These are phyloP conservation scores for Pestalotiopsis sp. DNA, from an alignment of 2,329 filamentous ascomycete species.

Conservation along the genomic window DNA sequence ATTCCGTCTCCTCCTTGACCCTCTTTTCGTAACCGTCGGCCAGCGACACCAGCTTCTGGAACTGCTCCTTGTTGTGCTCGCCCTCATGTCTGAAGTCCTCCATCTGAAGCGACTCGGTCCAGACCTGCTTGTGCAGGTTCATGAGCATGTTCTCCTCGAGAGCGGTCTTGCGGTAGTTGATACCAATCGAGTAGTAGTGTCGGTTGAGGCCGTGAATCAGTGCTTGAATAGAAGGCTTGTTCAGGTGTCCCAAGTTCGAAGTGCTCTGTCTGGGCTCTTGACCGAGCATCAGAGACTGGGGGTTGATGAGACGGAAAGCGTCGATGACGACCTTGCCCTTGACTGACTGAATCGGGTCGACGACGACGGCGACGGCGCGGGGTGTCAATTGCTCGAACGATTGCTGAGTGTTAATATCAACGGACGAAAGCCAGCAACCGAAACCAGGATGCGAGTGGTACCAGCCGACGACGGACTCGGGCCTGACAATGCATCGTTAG, in stretches of 20 bases:
- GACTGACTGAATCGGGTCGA: slow-evolving; percentile 98
- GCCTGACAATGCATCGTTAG: slow-evolving; percentile 53
- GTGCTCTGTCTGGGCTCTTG: slow-evolving; percentile 98
- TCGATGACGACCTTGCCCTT: slow-evolving; percentile 99
- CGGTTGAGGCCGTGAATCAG: slow-evolving; percentile 97
- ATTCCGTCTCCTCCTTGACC: slow-evolving; percentile 96
- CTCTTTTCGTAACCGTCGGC: slow-evolving; percentile 98
- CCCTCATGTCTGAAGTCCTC: slow-evolving; percentile 89
- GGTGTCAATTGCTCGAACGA: slow-evolving; percentile 99
- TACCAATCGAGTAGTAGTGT: slow-evolving; percentile 98
- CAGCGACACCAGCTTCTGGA: slow-evolving; percentile 85
- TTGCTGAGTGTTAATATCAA: slow-evolving; percentile 99
- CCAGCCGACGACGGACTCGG: slow-evolving; percentile 97
- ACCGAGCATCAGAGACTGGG: slow-evolving; percentile 95
- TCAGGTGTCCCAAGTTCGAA: slow-evolving; percentile 95
- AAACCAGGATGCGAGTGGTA: slow-evolving; percentile 99
- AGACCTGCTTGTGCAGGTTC: slow-evolving; percentile 99
- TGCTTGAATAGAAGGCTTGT: slow-evolving; percentile 99
- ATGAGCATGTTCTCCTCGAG: slow-evolving; percentile 99
- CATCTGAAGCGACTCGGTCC: slow-evolving; percentile 98
- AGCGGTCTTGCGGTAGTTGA: slow-evolving; percentile 97
- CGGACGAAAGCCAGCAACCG: slow-evolving; percentile 97
- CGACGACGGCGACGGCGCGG: slow-evolving; percentile 94
- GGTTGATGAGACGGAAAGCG: slow-evolving; percentile 97
- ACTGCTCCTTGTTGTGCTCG: slow-evolving; percentile 81